Evolutionary conservation across 192 early-diverging fungal species (phyloP).

Genomic region (Entomortierella chlamydospora): DNA sequence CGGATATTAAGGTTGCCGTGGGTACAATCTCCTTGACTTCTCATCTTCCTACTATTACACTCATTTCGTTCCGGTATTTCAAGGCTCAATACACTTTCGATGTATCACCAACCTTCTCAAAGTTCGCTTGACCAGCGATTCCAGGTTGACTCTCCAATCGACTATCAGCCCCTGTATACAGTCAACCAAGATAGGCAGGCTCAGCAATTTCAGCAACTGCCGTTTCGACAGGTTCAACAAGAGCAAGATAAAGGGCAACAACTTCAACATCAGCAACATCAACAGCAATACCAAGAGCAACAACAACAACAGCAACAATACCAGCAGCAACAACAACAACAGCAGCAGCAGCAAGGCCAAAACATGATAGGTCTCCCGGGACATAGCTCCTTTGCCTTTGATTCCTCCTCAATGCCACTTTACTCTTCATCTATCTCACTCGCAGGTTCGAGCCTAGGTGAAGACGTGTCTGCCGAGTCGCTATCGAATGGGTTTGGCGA

Average conservation of each 20-base stretch:
- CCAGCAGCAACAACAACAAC: conserved; percentile 16
- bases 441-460: conserved; percentile 8
- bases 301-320: conserved; percentile 19
- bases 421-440: background rate
- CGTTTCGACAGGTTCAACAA: conserved; percentile 18
- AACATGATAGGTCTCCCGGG: background rate
- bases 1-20: background rate
- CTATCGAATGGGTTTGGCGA: conserved; percentile 13
- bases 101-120: conserved; percentile 45
- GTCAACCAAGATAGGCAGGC: conserved; percentile 8
- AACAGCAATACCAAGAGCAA: conserved; percentile 13
- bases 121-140: conserved; percentile 21
- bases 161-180: conserved; percentile 29
- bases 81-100: no score
- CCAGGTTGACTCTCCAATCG: conserved; percentile 27
- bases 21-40: background rate
- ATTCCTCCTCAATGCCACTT: conserved; percentile 26
- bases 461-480: conserved; percentile 10
- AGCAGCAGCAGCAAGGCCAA: conserved; percentile 12
- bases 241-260: conserved; percentile 8
- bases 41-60: no score
- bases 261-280: conserved; percentile 3
- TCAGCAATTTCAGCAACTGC: conserved; percentile 24
- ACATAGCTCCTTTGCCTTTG: conserved; percentile 16
- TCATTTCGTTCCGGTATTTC: no score